Evolutionary conservation across 2,329 filamentous ascomycete species (phyloP), one percentile per base, ranked within the genome.

Genomic region (Pseudogymnoascus verrucosus): DNA sequence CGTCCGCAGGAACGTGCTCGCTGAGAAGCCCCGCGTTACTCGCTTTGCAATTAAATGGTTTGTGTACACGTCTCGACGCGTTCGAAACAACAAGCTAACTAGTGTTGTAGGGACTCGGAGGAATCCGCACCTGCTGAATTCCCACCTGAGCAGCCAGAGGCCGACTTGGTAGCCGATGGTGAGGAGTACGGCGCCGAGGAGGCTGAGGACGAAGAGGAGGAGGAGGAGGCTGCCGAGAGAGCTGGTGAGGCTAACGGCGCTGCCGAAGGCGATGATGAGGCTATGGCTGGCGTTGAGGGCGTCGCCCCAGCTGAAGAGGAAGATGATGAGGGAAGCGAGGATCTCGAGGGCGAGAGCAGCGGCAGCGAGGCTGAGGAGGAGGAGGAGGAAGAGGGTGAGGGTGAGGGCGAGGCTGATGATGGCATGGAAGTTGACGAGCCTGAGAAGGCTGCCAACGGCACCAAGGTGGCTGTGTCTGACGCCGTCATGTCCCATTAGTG

Each of bases 41-140:
- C 87, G 95, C 68, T 99, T 99, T 74, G 92, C 93, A 51, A 99
- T 99, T 79, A 99, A 99, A 80, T 99, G 95, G 95, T 96, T 83
- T 64, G 84, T 78, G 59, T 39, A 26, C 26, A n/a, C 59, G 8
- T 1, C 14, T 10, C 39, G 12, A 61, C 34, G 44, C 10, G 28
- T 57, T 57, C 4, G 51, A 34, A 16, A 16, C 8, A 40, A 61
- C 36, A n/a, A 7, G 26, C 11, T 62, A 42, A 39, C 37, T 61
- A 4, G n/a, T 26, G 44, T 16, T 61, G 19, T 67, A 97, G 93
- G 93, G 95, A 99, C 74, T 95, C 91, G n/a, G 95, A 99, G 73
- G 93, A 93, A 68, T 95, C 92, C 74, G 95, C 95, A 31, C 95
- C 95, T 2, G 88, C 95, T 68, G 93, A 99, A 78, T 99, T 91